Base-by-base conservation (phyloP, 2,329 filamentous ascomycete species). In the Cladophialophora immunda region DNA sequence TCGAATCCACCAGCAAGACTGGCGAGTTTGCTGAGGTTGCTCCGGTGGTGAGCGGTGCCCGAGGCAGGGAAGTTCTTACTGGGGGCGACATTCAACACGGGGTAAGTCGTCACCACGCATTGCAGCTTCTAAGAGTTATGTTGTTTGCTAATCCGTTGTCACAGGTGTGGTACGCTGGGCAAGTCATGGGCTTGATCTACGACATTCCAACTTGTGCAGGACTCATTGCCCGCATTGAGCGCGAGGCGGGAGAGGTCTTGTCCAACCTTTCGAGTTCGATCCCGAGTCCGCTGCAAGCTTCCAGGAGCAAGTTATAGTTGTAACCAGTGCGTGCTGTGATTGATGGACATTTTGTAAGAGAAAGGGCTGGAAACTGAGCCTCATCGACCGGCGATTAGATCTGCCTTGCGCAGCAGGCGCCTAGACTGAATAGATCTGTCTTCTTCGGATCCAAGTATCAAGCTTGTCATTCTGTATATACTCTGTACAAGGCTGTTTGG, bases 21-120 rank as follows among this genome's bases (percentile, higher is more conserved):
- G 94, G 93, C 70, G 91, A 97, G 73, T 99, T 99, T 73, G 86
- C 90, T 68, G 93, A 97, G 80, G 88, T 99, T 47, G 93, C 92
- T 29, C 91, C 91, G 32, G 91, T 88, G 73, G 92, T 99, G 34
- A 97, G 92, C 77, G 95, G 95, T 7, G 92, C 97, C 86, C 86
- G 94, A 70, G 95, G 95, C 34, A 86, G 92, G 68, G 87, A 97
- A 83, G 95, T 98, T 5, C 98, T 97, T 79, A 76, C 93, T 70
- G 97, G 93, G 68, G 95, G 95, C n/a, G 95, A 99, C 76, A 87
- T 92, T 59, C 91, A 99, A 75, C 92, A 88, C 77, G 95, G 95
- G 62, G 94, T 97, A 32, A 32, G 59, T 62, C 27, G 8, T 55
- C 53, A 19, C 22, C 3, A 15, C 22, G 9, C 53, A 2, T 55